phyloP scores from a whole-genome alignment of 352 stramenopile genomes.

The Globisporangium recalcitrans region DNA sequence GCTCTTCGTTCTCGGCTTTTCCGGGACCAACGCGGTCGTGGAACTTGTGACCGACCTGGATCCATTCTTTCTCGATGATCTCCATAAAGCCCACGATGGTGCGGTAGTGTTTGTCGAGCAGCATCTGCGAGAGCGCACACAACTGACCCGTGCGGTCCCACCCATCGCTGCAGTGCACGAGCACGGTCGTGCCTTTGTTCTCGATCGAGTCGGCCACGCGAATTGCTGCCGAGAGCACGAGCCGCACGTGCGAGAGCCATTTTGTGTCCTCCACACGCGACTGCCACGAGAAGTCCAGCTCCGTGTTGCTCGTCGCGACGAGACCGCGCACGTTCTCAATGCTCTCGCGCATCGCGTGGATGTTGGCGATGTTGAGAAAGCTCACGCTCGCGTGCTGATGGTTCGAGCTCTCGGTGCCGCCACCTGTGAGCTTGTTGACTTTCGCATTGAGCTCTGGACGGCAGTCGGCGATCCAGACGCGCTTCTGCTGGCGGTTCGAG shows the following conservation, averaged over 20 bases:
- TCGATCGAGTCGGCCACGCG: slow-evolving; percentile 62
- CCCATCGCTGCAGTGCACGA: slow-evolving; percentile 90
- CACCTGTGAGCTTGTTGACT: slow-evolving; percentile 87
- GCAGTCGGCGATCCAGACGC: slow-evolving; percentile 87
- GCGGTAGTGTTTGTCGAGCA: slow-evolving; percentile 87
- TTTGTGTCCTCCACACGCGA: slow-evolving; percentile 73
- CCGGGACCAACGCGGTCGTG: slow-evolving; percentile 74
- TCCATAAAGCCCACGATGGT: slow-evolving; percentile 80
- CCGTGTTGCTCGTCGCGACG: slow-evolving; percentile 30
- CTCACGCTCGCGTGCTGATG: slow-evolving; percentile 66
- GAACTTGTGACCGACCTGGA: slow-evolving; percentile 86
- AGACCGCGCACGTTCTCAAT: slow-evolving; percentile 62
- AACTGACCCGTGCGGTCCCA: slow-evolving; percentile 90
- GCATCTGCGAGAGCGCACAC: slow-evolving; percentile 76
- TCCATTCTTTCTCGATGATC: slow-evolving; percentile 84
- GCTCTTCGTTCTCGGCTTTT: slow-evolving; percentile 68
- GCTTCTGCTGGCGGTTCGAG: slow-evolving; percentile 35
- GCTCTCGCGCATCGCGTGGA: slow-evolving; percentile 90
- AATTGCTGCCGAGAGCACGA: slow-evolving; percentile 61
- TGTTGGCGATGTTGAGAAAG: slow-evolving; percentile 92
- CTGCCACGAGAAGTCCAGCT: slow-evolving; percentile 61
- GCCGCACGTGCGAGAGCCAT: slow-evolving; percentile 71
- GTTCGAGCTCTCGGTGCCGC: slow-evolving; percentile 84
- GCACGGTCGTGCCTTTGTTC: slow-evolving; percentile 62
- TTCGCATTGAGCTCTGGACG: slow-evolving; percentile 86